phyloP scores from a whole-genome alignment of 2,329 filamentous ascomycete species.

The Fusarium sulawesiense region DNA sequence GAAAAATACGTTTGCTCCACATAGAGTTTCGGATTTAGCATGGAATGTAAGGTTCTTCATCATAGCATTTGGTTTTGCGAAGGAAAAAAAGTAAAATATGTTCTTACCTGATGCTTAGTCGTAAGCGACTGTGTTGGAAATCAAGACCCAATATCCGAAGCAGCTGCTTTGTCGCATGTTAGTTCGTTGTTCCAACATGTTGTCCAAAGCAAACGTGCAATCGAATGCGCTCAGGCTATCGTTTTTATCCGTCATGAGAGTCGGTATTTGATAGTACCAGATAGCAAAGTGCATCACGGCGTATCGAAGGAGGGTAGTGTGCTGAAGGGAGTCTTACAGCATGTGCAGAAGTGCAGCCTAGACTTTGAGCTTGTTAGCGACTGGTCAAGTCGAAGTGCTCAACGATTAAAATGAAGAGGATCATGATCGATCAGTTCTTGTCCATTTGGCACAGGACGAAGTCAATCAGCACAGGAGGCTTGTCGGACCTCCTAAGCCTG shows the following conservation, averaged over 20 bases:
- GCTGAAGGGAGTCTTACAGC: slow-evolving; percentile 29
- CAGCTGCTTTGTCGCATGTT: slow-evolving; percentile 17
- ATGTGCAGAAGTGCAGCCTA: slow-evolving; percentile 3
- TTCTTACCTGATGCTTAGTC: slow-evolving; percentile 43
- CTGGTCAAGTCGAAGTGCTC: background rate
- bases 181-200: slow-evolving; percentile 9
- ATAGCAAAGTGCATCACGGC: slow-evolving; percentile 55
- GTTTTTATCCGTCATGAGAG: slow-evolving; percentile 53
- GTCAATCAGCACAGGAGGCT: slow-evolving; percentile 62
- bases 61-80: slow-evolving; percentile 56
- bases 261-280: slow-evolving; percentile 62
- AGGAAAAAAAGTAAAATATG: slow-evolving; percentile 37
- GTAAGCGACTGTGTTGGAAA: background rate
- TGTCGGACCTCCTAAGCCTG: slow-evolving; percentile 62
- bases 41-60: slow-evolving; percentile 78
- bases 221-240: slow-evolving; percentile 48
- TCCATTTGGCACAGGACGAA: slow-evolving; percentile 69
- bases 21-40: slow-evolving; percentile 78
- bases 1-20: slow-evolving; percentile 82
- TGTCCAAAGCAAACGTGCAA: slow-evolving; percentile 5
- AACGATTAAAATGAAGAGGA: slow-evolving; percentile 20
- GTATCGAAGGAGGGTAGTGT: slow-evolving; percentile 15
- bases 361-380: slow-evolving; percentile 42
- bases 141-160: background rate
- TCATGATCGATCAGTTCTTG: slow-evolving; percentile 56